Conservation (phyloP, 2,329 filamentous ascomycete genomes). For the Pleurostoma richardsiae region DNA sequence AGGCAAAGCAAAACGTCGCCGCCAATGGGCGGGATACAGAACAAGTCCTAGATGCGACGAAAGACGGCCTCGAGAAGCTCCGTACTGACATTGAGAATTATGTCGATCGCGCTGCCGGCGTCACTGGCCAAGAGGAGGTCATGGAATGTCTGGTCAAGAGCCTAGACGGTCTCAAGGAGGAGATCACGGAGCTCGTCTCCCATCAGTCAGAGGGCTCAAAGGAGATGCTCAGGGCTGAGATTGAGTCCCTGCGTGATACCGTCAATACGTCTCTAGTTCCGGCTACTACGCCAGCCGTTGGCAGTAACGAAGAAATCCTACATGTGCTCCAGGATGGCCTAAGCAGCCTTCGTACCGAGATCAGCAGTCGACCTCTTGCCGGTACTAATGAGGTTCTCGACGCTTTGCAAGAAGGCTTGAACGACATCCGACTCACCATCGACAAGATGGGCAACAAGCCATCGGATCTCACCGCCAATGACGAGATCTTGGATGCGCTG, state of each 20-base stretch:
- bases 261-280: constrained; percentile 67
- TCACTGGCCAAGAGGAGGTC: constrained; percentile 71
- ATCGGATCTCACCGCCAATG: constrained; percentile 74
- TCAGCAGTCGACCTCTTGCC: constrained; percentile 57
- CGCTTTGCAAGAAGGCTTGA: constrained; percentile 82
- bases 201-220: constrained; percentile 45
- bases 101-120: constrained; percentile 66
- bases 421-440: constrained; percentile 70
- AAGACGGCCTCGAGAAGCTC: constrained; percentile 79
- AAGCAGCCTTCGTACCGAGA: constrained; percentile 68
- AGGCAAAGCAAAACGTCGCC: constrained; percentile 72
- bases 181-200: constrained; percentile 58
- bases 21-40: constrained; percentile 79
- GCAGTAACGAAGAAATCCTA: constrained; percentile 60
- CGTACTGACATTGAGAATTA: constrained; percentile 77
- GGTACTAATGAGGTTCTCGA: constrained; percentile 87
- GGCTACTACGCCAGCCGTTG: constrained; percentile 38
- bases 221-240: constrained; percentile 73
- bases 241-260: constrained; percentile 74
- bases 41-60: constrained; percentile 81
- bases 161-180: constrained; percentile 62
- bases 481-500: constrained; percentile 84
- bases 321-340: constrained; percentile 68
- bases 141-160: constrained; percentile 62
- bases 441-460: constrained; percentile 76